Percentiles rank a stretch among this genome's conserved stretches.
phyloP scores from a whole-genome alignment of 495 filamentous ascomycete species.

The Extremus antarcticus region DNA sequence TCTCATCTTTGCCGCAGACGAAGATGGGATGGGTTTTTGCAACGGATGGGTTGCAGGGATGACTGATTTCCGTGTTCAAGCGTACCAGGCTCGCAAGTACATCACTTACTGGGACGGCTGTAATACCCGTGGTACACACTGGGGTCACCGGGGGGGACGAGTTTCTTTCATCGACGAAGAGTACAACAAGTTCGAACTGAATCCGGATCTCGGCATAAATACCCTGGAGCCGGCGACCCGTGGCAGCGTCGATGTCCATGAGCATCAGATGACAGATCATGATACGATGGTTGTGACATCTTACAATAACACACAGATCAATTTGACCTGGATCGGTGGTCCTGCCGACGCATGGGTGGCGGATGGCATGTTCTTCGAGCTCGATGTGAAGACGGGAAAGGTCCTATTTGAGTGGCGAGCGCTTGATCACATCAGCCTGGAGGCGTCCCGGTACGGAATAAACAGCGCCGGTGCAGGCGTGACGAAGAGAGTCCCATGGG shows the following conservation, averaged over 20 bases:
- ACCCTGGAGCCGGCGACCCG: neutral
- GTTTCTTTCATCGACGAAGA: conserved; percentile 12
- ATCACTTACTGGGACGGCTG: conserved; percentile 14
- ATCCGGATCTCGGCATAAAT: conserved; percentile 3
- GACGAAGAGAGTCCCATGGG: conserved; percentile 25
- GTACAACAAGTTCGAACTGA: conserved; percentile 12
- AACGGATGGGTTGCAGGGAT: neutral
- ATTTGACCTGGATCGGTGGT: conserved; percentile 12
- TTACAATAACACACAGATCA: conserved; percentile 14
- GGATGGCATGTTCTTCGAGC: conserved; percentile 18
- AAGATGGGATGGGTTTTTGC: neutral
- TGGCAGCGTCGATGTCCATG: conserved; percentile 16
- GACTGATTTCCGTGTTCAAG: conserved; percentile 9
- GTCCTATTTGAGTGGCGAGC: conserved; percentile 17
- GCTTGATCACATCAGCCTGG: conserved; percentile 8
- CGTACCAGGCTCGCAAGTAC: neutral
- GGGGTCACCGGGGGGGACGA: conserved; percentile 16
- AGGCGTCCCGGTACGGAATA: neutral
- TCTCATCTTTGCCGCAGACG: conserved; percentile 13
- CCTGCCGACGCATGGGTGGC: conserved; percentile 13
- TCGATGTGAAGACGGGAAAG: conserved; percentile 14
- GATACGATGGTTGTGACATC: conserved; percentile 15
- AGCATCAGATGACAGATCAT: conserved; percentile 10
- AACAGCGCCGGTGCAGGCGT: conserved; percentile 11
- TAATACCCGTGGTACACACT: conserved; percentile 5